Evolutionary conservation across 371 early-diverging fungal species (phyloP), one percentile per base, ranked within the genome.

Genomic region (Rhizopus sp.): DNA sequence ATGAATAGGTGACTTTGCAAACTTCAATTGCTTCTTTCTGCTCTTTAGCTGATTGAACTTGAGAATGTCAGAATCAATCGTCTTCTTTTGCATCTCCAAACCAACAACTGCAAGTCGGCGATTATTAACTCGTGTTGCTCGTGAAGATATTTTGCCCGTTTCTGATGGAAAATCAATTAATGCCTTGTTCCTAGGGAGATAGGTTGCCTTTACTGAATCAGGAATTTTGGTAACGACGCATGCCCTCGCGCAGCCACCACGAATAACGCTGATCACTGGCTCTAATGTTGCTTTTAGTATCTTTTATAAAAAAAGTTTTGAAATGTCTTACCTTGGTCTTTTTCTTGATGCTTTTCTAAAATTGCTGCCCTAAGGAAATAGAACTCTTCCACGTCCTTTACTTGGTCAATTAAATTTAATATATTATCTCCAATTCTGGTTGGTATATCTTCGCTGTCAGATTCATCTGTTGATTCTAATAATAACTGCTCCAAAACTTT

Each of bases 1-100:
- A 68, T 98, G 99, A 66, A 98, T 98, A 12, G 85, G 80, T 5
- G 92, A 91, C 63, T 89, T 90, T 2, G 92, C 93, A 69, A 98
- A 96, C 37, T 84, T 81, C 29, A 98, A 80, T 46, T 88, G 84
- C 67, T 94, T 94, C 65, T 90, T 91, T 16, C 97, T 87, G 32
- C 84, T 86, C 69, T 94, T 90, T 55, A 97, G 86, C 70, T 93
- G 93, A 59, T 91, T 93, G 75, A 93, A 92, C 53, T 91, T 90
- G 59, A 92, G 72, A 30, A 91, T 81, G 66, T 94, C 94, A 7
- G 85, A 81, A 47, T 73, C 75, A 13, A 77, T 68, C n/a, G 75
- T 66, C 48, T 69, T 68, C 30, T 68, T 69, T 17, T 70, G 74
- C 68, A 75, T 68, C 50, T 76, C 82, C 66, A 78, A 70, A 12